Evolutionary conservation across 306 rosid species (phyloP).

Genomic region (Cajanus cajan): DNA sequence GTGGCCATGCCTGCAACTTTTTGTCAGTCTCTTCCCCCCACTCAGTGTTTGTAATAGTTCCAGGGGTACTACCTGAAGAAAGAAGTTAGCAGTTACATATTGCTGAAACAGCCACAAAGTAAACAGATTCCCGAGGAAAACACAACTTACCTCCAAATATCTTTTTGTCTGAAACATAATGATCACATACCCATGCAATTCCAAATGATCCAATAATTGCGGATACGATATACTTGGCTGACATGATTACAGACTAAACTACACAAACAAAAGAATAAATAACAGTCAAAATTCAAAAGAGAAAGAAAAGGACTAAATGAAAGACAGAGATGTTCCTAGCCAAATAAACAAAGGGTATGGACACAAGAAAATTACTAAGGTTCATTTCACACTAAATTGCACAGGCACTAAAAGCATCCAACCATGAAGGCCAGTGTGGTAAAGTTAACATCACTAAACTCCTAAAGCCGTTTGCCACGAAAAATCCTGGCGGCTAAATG

Average conservation of each 20-base stretch:
- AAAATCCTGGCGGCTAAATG: background rate
- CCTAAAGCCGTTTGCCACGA: background rate
- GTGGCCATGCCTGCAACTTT: conserved; percentile 93
- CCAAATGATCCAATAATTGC: conserved; percentile 53
- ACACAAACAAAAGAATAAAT: conserved; percentile 10
- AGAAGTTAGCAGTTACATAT: conserved; percentile 19
- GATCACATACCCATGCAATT: conserved; percentile 51
- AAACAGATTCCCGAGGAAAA: background rate
- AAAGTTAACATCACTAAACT: background rate
- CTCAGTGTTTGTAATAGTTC: conserved; percentile 57
- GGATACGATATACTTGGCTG: conserved; percentile 48
- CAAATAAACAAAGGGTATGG: background rate
- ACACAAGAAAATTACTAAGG: background rate
- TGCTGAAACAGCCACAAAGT: background rate
- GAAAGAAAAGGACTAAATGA: background rate
- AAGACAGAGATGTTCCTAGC: background rate
- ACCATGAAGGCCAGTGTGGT: background rate
- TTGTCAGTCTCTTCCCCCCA: conserved; percentile 94
- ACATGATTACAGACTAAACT: conserved; percentile 50
- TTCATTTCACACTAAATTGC: background rate
- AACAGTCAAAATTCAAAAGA: background rate
- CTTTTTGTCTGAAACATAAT: conserved; percentile 57
- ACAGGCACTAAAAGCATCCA: background rate
- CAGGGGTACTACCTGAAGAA: conserved; percentile 66
- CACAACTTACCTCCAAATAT: conserved; percentile 68